Evolutionary conservation across 306 rosid genomes (phyloP).

Genomic region (Hylodesmum podocarpum): DNA sequence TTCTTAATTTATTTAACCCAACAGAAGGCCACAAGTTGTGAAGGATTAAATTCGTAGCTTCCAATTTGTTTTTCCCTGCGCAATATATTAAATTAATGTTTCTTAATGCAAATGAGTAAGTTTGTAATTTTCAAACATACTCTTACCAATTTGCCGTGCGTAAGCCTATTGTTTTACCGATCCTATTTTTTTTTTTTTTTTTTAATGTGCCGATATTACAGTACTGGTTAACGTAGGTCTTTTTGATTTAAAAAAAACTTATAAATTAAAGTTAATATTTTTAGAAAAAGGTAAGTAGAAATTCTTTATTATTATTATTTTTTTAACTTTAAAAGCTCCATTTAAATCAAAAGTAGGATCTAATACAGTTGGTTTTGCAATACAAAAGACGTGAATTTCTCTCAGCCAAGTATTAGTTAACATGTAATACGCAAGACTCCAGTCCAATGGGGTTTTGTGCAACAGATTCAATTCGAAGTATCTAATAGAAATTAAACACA

Average conservation of each 20-base stretch:
- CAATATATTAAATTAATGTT: not conserved
- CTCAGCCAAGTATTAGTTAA: not conserved
- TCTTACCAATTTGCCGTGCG: not conserved
- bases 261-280: no score
- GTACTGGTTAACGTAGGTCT: no score
- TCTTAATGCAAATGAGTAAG: not conserved
- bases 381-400: not conserved
- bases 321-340: no score
- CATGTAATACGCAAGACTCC: not conserved
- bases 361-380: not conserved
- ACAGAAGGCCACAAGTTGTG: not conserved
- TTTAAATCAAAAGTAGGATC: no score
- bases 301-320: no score
- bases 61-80: not conserved
- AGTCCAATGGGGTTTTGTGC: not conserved
- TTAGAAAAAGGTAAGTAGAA: no score
- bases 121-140: not conserved
- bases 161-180: not conserved
- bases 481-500: not conserved
- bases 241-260: no score
- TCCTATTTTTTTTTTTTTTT: no score
- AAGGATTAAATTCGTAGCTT: not conserved
- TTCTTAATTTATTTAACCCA: not conserved
- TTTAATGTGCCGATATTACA: no score
- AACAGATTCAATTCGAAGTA: conserved; percentile 24